Percentiles rank a stretch among this genome's conserved stretches.
These are phyloP conservation scores for Diaporthe sp. DNA, from an alignment of 2,329 filamentous ascomycete genomes.

Conservation along the genomic window DNA sequence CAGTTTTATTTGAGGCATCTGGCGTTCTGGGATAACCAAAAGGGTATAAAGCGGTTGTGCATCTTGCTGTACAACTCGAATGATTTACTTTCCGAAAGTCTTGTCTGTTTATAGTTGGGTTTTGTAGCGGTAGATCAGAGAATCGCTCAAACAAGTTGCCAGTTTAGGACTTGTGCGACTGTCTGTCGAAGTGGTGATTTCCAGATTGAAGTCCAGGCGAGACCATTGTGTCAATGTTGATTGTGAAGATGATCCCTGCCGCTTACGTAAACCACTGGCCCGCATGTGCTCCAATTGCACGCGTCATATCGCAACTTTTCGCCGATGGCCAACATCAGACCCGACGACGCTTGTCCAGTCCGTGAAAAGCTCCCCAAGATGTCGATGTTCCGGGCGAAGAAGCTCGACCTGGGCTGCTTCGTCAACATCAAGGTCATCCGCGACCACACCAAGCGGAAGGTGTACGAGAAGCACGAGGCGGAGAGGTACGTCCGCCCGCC, in stretches of 20 bases:
- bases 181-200: neutral
- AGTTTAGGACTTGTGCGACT: neutral
- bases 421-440: conserved; percentile 88
- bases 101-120: neutral
- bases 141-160: neutral
- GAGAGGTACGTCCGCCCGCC: conserved; percentile 73
- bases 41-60: conserved; percentile 25
- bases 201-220: neutral
- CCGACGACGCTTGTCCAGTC: conserved; percentile 14
- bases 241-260: too few species aligned
- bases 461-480: conserved; percentile 86
- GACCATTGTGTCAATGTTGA: too few species aligned
- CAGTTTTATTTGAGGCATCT: conserved; percentile 29
- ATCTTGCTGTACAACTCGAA: conserved; percentile 25
- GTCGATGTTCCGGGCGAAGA: conserved; percentile 90
- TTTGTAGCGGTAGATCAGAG: conserved; percentile 6
- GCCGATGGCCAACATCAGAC: conserved; percentile 4
- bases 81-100: conserved; percentile 4
- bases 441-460: conserved; percentile 96
- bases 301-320: neutral
- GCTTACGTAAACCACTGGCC: conserved; percentile 19
- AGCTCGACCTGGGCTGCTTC: conserved; percentile 88
- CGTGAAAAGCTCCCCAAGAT: conserved; percentile 57
- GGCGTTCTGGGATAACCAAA: conserved; percentile 35
- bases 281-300: neutral